These are phyloP conservation scores for Coniella vitis DNA, from an alignment of 2,329 filamentous ascomycete genomes.

Conservation along the genomic window DNA sequence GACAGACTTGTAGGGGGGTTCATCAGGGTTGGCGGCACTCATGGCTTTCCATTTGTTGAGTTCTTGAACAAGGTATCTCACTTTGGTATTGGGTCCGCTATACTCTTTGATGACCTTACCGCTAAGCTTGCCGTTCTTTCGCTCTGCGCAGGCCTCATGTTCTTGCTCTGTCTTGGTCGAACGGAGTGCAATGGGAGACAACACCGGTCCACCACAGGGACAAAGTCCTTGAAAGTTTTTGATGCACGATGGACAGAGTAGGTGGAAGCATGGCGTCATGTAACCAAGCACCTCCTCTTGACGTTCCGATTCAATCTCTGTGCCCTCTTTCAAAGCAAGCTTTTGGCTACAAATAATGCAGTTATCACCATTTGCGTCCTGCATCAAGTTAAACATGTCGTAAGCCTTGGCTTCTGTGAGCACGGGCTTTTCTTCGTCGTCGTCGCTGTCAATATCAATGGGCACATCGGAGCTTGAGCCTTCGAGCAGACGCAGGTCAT, in stretches of 20 bases:
- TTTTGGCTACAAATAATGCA: conserved; percentile 66
- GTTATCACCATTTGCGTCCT: conserved; percentile 68
- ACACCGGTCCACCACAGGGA: conserved; percentile 26
- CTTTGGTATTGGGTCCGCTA: conserved; percentile 85
- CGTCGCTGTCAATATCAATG: conserved; percentile 81
- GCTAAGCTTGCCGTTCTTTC: conserved; percentile 55
- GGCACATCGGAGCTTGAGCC: conserved; percentile 78
- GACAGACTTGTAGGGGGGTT: conserved; percentile 82
- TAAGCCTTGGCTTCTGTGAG: conserved; percentile 70
- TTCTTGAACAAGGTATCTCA: conserved; percentile 70
- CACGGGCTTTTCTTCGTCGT: conserved; percentile 50
- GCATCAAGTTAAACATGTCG: conserved; percentile 77
- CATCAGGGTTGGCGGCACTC: conserved; percentile 52
- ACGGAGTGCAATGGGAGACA: conserved; percentile 52
- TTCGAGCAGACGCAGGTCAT: conserved; percentile 73
- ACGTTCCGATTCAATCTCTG: conserved; percentile 51
- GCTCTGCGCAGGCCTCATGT: conserved; percentile 46
- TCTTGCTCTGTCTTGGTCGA: conserved; percentile 51
- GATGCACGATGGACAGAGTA: conserved; percentile 73
- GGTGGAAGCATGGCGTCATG: conserved; percentile 82
- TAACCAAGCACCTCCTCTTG: conserved; percentile 63
- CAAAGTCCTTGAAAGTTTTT: conserved; percentile 57
- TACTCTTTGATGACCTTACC: conserved; percentile 57
- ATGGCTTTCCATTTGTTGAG: conserved; percentile 59
- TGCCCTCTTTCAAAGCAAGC: conserved; percentile 48